Conservation (phyloP, 768 basidiomycete genomes). For the Amanita fuliginea region DNA sequence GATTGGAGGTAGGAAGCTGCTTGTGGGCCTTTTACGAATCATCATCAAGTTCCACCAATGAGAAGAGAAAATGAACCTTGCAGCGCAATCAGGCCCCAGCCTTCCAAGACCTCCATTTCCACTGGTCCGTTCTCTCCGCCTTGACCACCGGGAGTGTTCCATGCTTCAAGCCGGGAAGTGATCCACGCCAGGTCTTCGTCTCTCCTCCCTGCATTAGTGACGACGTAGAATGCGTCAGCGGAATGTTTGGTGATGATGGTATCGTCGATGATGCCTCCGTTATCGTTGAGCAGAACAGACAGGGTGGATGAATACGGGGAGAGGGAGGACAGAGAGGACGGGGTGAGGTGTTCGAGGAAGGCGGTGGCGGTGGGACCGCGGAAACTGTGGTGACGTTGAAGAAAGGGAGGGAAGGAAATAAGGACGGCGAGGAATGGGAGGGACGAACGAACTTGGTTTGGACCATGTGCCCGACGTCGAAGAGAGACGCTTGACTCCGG, state of each 20-base stretch:
- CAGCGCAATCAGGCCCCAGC: slow-evolving; percentile 82
- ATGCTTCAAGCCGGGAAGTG: slow-evolving; percentile 50
- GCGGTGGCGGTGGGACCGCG: slow-evolving; percentile 64
- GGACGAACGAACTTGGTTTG: slow-evolving; percentile 70
- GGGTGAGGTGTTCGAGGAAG: slow-evolving; percentile 87
- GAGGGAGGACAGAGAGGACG: slow-evolving; percentile 66
- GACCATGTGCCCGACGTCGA: slow-evolving; percentile 99
- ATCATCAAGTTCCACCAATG: not conserved
- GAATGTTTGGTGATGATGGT: slow-evolving; percentile 85
- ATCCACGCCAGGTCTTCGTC: slow-evolving; percentile 80
- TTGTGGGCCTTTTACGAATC: slow-evolving; percentile 84
- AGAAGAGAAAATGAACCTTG: slow-evolving; percentile 45
- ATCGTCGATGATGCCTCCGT: slow-evolving; percentile 95
- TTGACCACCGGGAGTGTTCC: slow-evolving; percentile 50
- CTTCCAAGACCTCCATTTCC: slow-evolving; percentile 69
- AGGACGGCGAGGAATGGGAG: not conserved
- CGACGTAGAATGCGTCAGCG: slow-evolving; percentile 77
- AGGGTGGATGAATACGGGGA: slow-evolving; percentile 70
- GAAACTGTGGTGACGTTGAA: slow-evolving; percentile 42
- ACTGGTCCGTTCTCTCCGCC: slow-evolving; percentile 43
- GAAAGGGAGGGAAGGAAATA: not conserved
- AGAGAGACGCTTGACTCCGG: slow-evolving; percentile 71
- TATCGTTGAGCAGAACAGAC: slow-evolving; percentile 79
- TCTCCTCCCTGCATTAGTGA: slow-evolving; percentile 90
- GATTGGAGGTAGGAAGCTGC: slow-evolving; percentile 72